Base-by-base conservation (phyloP, 805 yeast species). In the Cyberlindnera japonica region DNA sequence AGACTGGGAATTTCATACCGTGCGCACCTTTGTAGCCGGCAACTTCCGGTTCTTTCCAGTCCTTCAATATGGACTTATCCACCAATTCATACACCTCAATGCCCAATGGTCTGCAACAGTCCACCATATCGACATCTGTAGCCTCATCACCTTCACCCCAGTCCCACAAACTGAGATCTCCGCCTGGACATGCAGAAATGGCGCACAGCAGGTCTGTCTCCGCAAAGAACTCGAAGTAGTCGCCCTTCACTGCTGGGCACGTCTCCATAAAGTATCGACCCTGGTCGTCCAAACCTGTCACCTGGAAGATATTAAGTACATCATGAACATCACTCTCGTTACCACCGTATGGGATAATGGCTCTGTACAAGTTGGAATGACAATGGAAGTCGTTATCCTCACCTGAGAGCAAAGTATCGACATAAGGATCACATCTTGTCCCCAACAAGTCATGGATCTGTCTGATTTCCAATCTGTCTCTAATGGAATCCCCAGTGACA, bases 261-360 rank as follows among this genome's bases (percentile, higher is more conserved):
- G 85, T 73, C 54, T 78, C 84, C 85, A 79, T 79, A 56, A 75
- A 79, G 57, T 80, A 80, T 55, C 77, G 81, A 55, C 79, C 85
- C 48, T 75, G 63, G 45, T 77, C 81, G 48, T 77, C 77, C 48
- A 79, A 66, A 0, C 86, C 86, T 1, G 85, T 79, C 44, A 79
- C 77, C 58, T 79, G 86, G 62, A 80, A 80, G 25, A 80, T 83
- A 59, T 80, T 80, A 51, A 80, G 63, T 7, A 80, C 85, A 50
- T 80, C 85, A 53, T 80, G 86, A 26, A 80, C 81, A 50, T 80
- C 84, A 44, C 67, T 74, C 55, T 80, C 86, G 16, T 77, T 74
- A 53, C 80, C 70, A 2, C 84, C 85, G 47, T 65, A 64, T 6
- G 83, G 82, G 38, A 74, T 51, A 9, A 80, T 71, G 0, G 84